Evolutionary conservation across 768 basidiomycete genomes (phyloP), one percentile per base, ranked within the genome.

Genomic region (Macrolepiota albuminosa): DNA sequence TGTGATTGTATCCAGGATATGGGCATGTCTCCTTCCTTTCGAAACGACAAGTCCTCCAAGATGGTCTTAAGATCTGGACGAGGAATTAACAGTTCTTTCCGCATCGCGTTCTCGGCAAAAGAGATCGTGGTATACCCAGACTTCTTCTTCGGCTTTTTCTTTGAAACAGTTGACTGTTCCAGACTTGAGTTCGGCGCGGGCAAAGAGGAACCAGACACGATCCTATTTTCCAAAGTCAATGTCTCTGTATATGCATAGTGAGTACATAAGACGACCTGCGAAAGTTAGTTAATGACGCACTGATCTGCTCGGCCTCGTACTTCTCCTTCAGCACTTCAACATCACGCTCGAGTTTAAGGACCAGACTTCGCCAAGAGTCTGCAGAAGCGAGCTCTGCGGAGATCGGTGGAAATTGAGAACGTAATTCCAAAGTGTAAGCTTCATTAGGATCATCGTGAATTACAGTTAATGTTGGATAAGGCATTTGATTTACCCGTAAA

Each of bases 371-470:
- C 81, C 81, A 83, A 33, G 65, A 65, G 14, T 61, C 60, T 13
- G 72, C 71, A 21, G 61, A 34, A 45, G 58, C 63, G 50, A 67
- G 61, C 34, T 68, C 59, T 42, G 60, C 47, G 16, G 68, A 58
- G 16, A 68, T 64, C 6, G 71, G 47, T 21, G 71, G 66, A 64
- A 81, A 80, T 34, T 59, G 67, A 6, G 70, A 63, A 39, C 69
- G 71, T 37, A 84, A 67, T 61, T 80, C 75, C 13, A 78, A 70
- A 26, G 79, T 71, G 67, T 79, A 82, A 50, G 78, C 83, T 83
- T 42, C 16, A 29, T n/a, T 37, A 61, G 14, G 40, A 18, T 43
- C 18, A 36, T 16, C 45, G 51, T 18, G 21, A 10, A 4, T 43
- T 8, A 10, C 11, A 24, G 54, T 34, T 39, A 43, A 8, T 42